A percentile compares a stretch with the other conserved stretches of the same genome.
phyloP scores from a whole-genome alignment of 2,329 filamentous ascomycete species.

The Phaeosphaeria sp. region DNA sequence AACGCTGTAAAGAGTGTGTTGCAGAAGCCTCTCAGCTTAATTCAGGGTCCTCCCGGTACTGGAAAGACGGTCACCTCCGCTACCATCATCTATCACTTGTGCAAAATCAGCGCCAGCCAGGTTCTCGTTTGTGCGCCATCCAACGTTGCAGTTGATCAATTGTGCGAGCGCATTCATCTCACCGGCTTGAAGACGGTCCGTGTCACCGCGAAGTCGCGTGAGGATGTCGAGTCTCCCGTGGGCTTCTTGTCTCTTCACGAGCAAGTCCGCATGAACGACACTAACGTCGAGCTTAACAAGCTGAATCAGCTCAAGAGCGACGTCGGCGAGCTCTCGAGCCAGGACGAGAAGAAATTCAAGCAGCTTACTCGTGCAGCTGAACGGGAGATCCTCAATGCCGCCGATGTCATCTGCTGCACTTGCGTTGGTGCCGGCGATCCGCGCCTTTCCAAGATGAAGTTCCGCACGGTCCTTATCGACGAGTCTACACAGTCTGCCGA shows the following conservation, averaged over 20 bases:
- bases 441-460: slow-evolving; percentile 94
- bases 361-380: slow-evolving; percentile 92
- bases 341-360: slow-evolving; percentile 99
- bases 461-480: slow-evolving; percentile 96
- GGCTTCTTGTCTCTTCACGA: slow-evolving; percentile 94
- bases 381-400: slow-evolving; percentile 91
- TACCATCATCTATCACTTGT: slow-evolving; percentile 97
- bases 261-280: slow-evolving; percentile 97
- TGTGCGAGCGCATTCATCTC: slow-evolving; percentile 94
- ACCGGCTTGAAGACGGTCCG: slow-evolving; percentile 97
- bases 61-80: slow-evolving; percentile 99
- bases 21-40: slow-evolving; percentile 90
- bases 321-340: slow-evolving; percentile 86
- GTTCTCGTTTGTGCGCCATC: slow-evolving; percentile 96
- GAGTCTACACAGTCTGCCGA: slow-evolving; percentile 98
- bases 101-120: slow-evolving; percentile 92
- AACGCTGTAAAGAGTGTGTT: slow-evolving; percentile 95
- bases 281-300: slow-evolving; percentile 90
- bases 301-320: slow-evolving; percentile 92
- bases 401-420: slow-evolving; percentile 98
- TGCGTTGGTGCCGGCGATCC: slow-evolving; percentile 97
- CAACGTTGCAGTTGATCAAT: slow-evolving; percentile 97
- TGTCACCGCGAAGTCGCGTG: slow-evolving; percentile 96
- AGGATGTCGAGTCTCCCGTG: slow-evolving; percentile 98
- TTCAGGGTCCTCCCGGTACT: slow-evolving; percentile 95